Evolutionary conservation across 805 yeast genomes (phyloP).

Genomic region (Kregervanrija fluxuum): DNA sequence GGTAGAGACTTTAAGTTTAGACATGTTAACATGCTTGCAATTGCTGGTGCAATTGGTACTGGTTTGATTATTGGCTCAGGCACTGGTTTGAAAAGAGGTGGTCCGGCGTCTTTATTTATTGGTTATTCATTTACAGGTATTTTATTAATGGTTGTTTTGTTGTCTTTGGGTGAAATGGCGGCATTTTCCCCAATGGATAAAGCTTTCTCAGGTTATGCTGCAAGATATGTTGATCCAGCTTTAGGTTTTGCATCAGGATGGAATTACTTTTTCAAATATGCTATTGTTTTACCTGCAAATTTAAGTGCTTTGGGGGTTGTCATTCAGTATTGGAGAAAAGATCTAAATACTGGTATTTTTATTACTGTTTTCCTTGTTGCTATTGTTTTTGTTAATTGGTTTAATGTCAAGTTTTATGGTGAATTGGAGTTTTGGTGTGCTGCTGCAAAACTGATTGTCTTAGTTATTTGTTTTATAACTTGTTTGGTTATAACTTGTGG

Average conservation of each 20-base stretch:
- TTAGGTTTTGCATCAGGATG: constrained; percentile 41
- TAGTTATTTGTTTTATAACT: constrained; percentile 30
- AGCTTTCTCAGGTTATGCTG: constrained; percentile 40
- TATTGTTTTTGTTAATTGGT: constrained; percentile 35
- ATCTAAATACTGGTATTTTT: constrained; percentile 39
- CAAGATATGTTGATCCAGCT: constrained; percentile 39
- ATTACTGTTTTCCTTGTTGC: constrained; percentile 34
- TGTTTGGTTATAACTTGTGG: constrained; percentile 36
- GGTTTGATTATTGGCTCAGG: constrained; percentile 39
- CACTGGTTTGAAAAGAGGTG: constrained; percentile 31
- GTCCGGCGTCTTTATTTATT: constrained; percentile 35
- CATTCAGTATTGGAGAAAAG: constrained; percentile 42
- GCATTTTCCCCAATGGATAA: constrained; percentile 40
- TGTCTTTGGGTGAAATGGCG: constrained; percentile 41
- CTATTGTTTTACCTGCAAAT: constrained; percentile 41
- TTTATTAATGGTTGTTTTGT: constrained; percentile 35
- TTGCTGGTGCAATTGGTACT: constrained; percentile 45
- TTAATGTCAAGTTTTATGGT: constrained; percentile 40
- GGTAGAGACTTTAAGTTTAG: constrained; percentile 16
- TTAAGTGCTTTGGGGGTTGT: constrained; percentile 39
- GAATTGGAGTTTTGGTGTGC: constrained; percentile 43
- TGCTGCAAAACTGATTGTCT: constrained; percentile 33
- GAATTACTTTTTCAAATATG: constrained; percentile 41
- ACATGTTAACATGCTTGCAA: constrained; percentile 42
- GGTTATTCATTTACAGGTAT: constrained; percentile 36